Conservation (phyloP, 1,139 yeast genomes). For the Candida neerlandica region DNA sequence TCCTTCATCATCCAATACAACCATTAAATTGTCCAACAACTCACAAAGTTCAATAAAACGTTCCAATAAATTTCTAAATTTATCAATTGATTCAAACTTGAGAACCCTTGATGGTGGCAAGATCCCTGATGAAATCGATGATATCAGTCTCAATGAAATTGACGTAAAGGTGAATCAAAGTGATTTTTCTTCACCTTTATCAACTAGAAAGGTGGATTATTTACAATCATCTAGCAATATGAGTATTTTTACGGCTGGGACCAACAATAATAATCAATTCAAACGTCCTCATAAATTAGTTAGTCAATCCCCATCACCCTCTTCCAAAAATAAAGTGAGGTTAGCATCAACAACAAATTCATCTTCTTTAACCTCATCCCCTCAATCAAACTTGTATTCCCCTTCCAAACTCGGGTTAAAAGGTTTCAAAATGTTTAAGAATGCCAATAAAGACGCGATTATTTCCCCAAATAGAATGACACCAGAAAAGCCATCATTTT, state of each 20-base stretch:
- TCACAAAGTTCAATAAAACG: slow-evolving; percentile 39
- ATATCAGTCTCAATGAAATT: slow-evolving; percentile 32
- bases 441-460: slow-evolving; percentile 34
- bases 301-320: slow-evolving; percentile 50
- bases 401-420: slow-evolving; percentile 36
- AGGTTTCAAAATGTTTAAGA: slow-evolving; percentile 39
- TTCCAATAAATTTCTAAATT: slow-evolving; percentile 50
- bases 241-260: slow-evolving; percentile 14
- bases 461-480: slow-evolving; percentile 32
- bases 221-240: slow-evolving; percentile 4
- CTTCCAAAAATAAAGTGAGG: slow-evolving; percentile 21
- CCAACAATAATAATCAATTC: slow-evolving; percentile 33
- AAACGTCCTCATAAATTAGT: slow-evolving; percentile 52
- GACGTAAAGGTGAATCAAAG: slow-evolving; percentile 22
- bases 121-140: slow-evolving; percentile 22
- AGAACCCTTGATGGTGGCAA: slow-evolving; percentile 14
- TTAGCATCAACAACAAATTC: neutral
- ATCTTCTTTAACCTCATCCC: slow-evolving; percentile 10
- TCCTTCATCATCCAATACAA: slow-evolving; percentile 10
- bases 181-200: slow-evolving; percentile 16
- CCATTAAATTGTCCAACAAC: slow-evolving; percentile 10
- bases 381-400: slow-evolving; percentile 25
- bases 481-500: slow-evolving; percentile 22
- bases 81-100: slow-evolving; percentile 40
- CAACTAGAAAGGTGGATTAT: slow-evolving; percentile 5